Evolutionary conservation across 2,329 filamentous ascomycete species (phyloP).

Genomic region (Aspergillus udagawae): DNA sequence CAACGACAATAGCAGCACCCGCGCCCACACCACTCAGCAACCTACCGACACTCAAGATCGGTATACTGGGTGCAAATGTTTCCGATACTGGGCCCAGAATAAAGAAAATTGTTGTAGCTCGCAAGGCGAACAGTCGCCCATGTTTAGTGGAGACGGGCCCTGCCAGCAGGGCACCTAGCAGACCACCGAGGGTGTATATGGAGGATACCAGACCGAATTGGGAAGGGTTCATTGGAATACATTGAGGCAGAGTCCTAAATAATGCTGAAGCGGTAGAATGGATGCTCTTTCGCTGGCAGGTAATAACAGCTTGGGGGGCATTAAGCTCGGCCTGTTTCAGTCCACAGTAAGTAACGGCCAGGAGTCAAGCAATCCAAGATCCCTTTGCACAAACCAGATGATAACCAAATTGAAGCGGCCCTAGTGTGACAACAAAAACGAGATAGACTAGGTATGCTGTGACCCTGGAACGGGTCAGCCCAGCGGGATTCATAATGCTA

Average conservation of each 20-base stretch:
- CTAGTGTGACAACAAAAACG: constrained; percentile 72
- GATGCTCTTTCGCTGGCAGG: constrained; percentile 65
- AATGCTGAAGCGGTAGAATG: constrained; percentile 16
- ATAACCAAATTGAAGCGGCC: constrained; percentile 90
- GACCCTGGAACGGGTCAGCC: constrained; percentile 36
- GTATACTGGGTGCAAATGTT: constrained; percentile 64
- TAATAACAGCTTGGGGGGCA: constrained; percentile 88
- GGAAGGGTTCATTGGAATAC: constrained; percentile 80
- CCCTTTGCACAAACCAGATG: constrained; percentile 63
- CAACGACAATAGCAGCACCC: constrained; percentile 85
- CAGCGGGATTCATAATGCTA: constrained; percentile 20
- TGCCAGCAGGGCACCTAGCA: constrained; percentile 74
- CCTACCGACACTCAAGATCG: constrained; percentile 67
- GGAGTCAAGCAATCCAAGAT: neutral
- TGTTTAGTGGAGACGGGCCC: constrained; percentile 74
- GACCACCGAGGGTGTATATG: constrained; percentile 84
- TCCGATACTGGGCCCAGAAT: constrained; percentile 71
- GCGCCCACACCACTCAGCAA: constrained; percentile 78
- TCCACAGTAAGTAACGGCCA: constrained; percentile 4
- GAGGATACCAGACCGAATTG: constrained; percentile 85
- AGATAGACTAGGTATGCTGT: constrained; percentile 76
- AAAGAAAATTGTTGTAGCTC: constrained; percentile 72
- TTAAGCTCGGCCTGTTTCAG: constrained; percentile 77
- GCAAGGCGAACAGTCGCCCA: constrained; percentile 73
- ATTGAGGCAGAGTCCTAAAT: constrained; percentile 53